Evolutionary conservation across 169 alveolate species (phyloP).

Genomic region (Eimeria sp.): DNA sequence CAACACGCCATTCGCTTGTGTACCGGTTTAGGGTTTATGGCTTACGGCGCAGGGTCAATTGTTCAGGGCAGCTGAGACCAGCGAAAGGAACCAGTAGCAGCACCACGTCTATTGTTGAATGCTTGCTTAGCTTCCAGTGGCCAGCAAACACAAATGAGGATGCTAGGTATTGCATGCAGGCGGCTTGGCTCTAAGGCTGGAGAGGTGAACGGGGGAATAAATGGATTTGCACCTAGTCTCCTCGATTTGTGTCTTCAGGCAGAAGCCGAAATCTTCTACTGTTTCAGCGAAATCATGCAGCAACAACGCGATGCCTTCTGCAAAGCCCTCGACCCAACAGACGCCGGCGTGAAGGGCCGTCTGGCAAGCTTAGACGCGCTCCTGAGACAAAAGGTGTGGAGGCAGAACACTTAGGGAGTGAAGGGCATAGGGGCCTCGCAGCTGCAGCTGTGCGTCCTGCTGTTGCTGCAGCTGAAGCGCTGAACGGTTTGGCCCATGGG

Average conservation of each 20-base stretch:
- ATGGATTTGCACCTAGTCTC: neutral
- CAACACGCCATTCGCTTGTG: neutral
- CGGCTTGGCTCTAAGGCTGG: neutral
- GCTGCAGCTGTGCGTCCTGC: neutral
- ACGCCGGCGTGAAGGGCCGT: slow-evolving; percentile 77
- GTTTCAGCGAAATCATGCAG: slow-evolving; percentile 84
- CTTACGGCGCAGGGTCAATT: neutral
- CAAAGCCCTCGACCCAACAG: slow-evolving; percentile 83
- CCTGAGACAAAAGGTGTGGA: slow-evolving; percentile 54
- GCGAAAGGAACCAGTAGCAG: neutral
- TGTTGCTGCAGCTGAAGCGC: neutral
- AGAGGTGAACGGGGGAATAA: neutral
- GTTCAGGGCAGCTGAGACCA: neutral
- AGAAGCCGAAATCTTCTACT: slow-evolving; percentile 84
- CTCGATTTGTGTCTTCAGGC: slow-evolving; percentile 67
- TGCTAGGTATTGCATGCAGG: neutral
- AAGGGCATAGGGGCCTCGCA: neutral
- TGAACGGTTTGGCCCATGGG: neutral
- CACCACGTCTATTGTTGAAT: neutral
- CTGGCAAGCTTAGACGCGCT: slow-evolving; percentile 61
- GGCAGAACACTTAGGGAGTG: neutral
- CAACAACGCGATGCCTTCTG: slow-evolving; percentile 83
- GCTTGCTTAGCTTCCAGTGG: neutral
- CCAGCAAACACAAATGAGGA: neutral
- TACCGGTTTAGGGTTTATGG: neutral